Base-by-base conservation (phyloP, 1,139 yeast species). In the Lodderomyces orthopsilosis region DNA sequence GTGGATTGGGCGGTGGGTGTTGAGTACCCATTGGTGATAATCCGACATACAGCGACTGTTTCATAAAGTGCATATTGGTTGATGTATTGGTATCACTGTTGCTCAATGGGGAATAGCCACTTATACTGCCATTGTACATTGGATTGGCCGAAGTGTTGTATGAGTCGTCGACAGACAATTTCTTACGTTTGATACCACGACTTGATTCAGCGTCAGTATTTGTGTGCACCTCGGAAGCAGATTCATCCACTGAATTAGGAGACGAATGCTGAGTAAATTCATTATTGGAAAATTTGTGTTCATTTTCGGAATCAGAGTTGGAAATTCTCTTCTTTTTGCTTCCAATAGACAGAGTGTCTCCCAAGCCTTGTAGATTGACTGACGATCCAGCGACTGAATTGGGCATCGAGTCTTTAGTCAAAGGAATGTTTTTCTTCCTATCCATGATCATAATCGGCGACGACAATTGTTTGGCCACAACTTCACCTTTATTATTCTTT, bases 391-490 rank as follows among this genome's bases (percentile, higher is more conserved):
- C 58, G 5, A 55, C 42, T 4, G 51, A 48, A 36, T 48, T 48
- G 13, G 63, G 56, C 36, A 55, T 45, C n/a, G 61, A 54, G 43
- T 36, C 37, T 22, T 44, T 41, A 13, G 46, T 34, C 38, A 51
- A 41, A 21, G 66, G 57, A 10, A 66, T 57, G 24, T 77, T 77
- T 66, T 85, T 85, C 72, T 93, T 94, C 59, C 95, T 84, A 63
- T 93, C 98, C 81, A 94, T 90, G 43, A 91, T 90, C 80, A 88
- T 82, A 24, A 93, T 87, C 1, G 90, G 80, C 6, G 83, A 70
- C 1, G 95, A 78, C 7, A 85, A 62, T 33, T 82, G 80, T 55
- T 83, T 84, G 10, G 93, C 97, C 19, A 91, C 75, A 6, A 89
- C 73, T 22, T 71, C 68, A 34, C 83, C 85, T 9, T 67, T 59